Evolutionary conservation across 1,139 yeast species (phyloP).

Genomic region (Yamadazyma sp.): DNA sequence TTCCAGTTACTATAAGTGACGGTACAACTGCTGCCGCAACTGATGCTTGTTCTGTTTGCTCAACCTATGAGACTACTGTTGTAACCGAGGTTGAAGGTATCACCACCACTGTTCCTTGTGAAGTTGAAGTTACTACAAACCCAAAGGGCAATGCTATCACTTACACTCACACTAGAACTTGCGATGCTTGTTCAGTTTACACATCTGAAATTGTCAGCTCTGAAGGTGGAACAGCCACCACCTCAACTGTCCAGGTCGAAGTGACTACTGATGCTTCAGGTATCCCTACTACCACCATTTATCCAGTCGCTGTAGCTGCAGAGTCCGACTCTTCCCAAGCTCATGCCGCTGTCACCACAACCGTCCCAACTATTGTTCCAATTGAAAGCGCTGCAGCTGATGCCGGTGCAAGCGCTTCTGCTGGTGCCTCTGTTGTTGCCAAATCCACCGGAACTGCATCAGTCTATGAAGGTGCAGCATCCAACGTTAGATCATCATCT

Average conservation of each 20-base stretch:
- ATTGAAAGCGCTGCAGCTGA: neutral
- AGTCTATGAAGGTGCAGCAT: conserved; percentile 5
- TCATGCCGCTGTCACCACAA: too few species aligned
- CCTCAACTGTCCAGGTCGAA: conserved; percentile 4
- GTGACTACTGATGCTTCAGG: conserved; percentile 8
- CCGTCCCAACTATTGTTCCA: too few species aligned
- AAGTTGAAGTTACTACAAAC: conserved; percentile 14
- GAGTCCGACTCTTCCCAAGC: too few species aligned
- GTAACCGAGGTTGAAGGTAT: conserved; percentile 9
- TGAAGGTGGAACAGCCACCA: conserved; percentile 3
- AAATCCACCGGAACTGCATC: conserved; percentile 2
- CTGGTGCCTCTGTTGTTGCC: conserved; percentile 2
- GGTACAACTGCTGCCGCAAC: neutral
- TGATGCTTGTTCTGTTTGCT: conserved; percentile 7
- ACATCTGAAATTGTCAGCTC: conserved; percentile 1
- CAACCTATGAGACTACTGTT: conserved; percentile 7
- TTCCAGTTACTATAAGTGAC: conserved; percentile 10
- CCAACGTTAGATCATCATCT: conserved; percentile 1
- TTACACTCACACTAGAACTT: conserved; percentile 17
- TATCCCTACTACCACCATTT: conserved; percentile 6
- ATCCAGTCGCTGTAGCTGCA: too few species aligned
- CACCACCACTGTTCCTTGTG: conserved; percentile 11
- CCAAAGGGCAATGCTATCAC: conserved; percentile 6
- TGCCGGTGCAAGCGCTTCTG: neutral
- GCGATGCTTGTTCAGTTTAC: conserved; percentile 7